These are phyloP conservation scores for Aspergillus sp. DNA, from an alignment of 2,329 filamentous ascomycete genomes.

Conservation along the genomic window DNA sequence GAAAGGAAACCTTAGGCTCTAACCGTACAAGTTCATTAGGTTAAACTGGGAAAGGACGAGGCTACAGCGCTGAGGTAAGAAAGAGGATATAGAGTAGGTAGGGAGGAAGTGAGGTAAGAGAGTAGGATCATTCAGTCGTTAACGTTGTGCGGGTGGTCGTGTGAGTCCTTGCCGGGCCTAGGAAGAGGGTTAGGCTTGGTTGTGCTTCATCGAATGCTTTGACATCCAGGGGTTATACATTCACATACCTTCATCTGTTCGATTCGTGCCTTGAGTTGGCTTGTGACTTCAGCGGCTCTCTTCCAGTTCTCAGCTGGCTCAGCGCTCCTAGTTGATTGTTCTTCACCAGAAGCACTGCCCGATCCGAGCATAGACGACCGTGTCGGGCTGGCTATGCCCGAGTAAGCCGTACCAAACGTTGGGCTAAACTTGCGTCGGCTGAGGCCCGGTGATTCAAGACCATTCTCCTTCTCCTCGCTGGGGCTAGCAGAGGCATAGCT, in stretches of 20 bases:
- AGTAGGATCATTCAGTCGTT: constrained; percentile 36
- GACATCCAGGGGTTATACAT: neutral
- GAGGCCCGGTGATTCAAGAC: constrained; percentile 44
- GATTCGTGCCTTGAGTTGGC: constrained; percentile 94
- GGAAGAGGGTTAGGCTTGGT: constrained; percentile 19
- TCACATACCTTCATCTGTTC: constrained; percentile 86
- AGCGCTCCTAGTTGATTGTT: constrained; percentile 36
- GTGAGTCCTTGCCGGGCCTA: constrained; percentile 52
- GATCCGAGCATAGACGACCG: constrained; percentile 41
- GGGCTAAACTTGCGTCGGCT: constrained; percentile 51
- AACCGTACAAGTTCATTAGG: constrained; percentile 19
- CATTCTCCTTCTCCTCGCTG: constrained; percentile 76
- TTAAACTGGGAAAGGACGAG: constrained; percentile 10
- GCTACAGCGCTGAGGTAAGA: constrained; percentile 2
- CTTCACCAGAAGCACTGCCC: constrained; percentile 42
- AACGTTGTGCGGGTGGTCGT: constrained; percentile 43
- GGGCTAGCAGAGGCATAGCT: constrained; percentile 58
- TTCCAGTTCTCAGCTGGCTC: constrained; percentile 91
- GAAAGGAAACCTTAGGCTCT: constrained; percentile 7
- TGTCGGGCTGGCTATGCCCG: constrained; percentile 44
- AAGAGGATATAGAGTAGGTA: constrained; percentile 16
- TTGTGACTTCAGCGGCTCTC: constrained; percentile 94
- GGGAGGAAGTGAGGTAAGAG: constrained; percentile 16
- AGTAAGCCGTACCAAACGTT: constrained; percentile 42
- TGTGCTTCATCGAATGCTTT: neutral